A percentile compares a stretch with the other conserved stretches of the same genome.
Conservation (phyloP, 2,329 filamentous ascomycete species). For the Verticillium albo-atrum region DNA sequence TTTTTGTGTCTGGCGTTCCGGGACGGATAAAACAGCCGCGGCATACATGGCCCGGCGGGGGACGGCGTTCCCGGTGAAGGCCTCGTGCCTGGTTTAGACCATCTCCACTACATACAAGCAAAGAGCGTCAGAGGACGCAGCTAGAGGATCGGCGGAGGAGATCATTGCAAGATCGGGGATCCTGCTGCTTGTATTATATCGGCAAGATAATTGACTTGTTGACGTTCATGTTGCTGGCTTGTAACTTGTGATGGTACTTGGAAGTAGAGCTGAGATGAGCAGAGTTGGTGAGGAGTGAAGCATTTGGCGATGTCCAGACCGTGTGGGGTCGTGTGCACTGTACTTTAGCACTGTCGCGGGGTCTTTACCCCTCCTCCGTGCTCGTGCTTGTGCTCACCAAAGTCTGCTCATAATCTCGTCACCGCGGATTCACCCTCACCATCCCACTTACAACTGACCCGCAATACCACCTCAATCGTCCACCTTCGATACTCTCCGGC, state of each 20-base stretch:
- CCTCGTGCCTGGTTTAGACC: conserved; percentile 10
- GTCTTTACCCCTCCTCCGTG: background rate
- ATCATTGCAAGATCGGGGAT: conserved; percentile 9
- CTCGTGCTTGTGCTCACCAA: background rate
- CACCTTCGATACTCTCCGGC: background rate
- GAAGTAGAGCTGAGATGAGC: no score
- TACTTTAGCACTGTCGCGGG: background rate
- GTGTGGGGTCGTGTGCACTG: background rate
- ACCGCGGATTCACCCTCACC: background rate
- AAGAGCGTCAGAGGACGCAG: conserved; percentile 7
- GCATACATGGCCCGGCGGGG: background rate
- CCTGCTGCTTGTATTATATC: conserved; percentile 14
- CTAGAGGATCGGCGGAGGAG: conserved; percentile 12
- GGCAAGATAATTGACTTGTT: conserved; percentile 3
- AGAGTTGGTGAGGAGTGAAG: no score
- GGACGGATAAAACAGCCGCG: conserved; percentile 1
- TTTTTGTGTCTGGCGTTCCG: conserved; percentile 1
- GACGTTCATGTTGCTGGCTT: background rate
- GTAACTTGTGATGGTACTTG: no score
- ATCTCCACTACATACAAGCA: conserved; percentile 13
- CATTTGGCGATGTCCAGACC: background rate
- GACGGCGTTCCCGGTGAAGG: conserved; percentile 10
- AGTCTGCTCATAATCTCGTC: background rate
- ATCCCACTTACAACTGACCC: background rate
- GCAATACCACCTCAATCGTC: background rate